Base-by-base conservation (phyloP, 306 rosid species). In the Mucuna pruriens region DNA sequence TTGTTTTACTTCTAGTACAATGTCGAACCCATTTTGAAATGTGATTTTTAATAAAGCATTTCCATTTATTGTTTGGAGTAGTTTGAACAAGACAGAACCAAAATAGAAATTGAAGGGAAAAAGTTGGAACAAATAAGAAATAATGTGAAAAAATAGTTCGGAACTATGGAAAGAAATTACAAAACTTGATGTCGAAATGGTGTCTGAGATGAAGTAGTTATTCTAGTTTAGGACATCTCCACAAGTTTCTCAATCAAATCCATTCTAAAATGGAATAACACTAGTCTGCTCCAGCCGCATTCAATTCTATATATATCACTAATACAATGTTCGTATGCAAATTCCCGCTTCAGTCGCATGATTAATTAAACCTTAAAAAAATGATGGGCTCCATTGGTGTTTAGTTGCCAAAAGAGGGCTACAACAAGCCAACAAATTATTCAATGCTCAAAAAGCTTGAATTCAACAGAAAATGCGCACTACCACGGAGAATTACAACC, bases 381-480 rank as follows among this genome's bases (percentile, higher is more conserved):
- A 76, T 65, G 66, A 80, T 86, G 9, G 62, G 80, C 80, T 73
- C 42, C 72, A 57, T 13, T 54, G 80, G 65, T 33, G 48, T 64
- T 57, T 46, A 76, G 60, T 57, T 44, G 83, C 83, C 79, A 67
- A 86, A 85, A 84, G 40, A 48, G 40, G 86, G 79, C 87, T 72
- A 83, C 87, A 80, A 82, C 67, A 80, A 49, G 82, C 87, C 84
- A 79, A 82, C 77, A 75, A 73, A 85, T 88, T 90, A 90, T 91
- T 82, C 67, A 55, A 78, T 75, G 61, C 80, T 74, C 62, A 81
- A 78, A 74, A 80, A n/a, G n/a, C 89, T 83, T 78, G 76, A 84
- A 82, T 67, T 75, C 75, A 61, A 74, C 76, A 79, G 63, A 84
- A 87, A 81, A 79, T 76, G 60, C 2, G 52, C 83, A 62, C 34